Evolutionary conservation across 1,139 yeast species (phyloP).

Genomic region (Geotrichum klebahnii): DNA sequence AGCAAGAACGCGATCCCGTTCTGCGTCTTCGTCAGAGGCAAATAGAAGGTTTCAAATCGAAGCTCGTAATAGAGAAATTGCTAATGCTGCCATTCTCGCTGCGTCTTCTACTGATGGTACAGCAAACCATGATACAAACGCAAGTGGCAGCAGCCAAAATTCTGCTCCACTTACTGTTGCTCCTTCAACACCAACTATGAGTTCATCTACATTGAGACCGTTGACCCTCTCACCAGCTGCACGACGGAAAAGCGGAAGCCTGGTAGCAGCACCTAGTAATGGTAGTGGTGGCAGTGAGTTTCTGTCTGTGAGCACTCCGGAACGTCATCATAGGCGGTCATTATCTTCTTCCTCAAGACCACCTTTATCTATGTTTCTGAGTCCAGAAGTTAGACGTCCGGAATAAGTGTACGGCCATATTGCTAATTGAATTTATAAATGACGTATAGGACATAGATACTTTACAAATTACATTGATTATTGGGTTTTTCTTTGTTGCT

Average conservation of each 20-base stretch:
- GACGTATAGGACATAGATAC: background rate
- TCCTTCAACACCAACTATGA: background rate
- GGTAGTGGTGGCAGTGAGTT: background rate
- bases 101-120: background rate
- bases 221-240: conserved; percentile 11
- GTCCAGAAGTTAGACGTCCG: conserved; percentile 6
- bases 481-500: background rate
- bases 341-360: conserved; percentile 3
- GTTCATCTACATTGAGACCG: conserved; percentile 9
- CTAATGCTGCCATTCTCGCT: conserved; percentile 19
- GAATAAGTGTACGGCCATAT: background rate
- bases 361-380: conserved; percentile 10
- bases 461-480: background rate
- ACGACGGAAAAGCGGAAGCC: conserved; percentile 4
- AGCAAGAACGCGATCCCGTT: conserved; percentile 28
- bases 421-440: background rate
- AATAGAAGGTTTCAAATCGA: conserved; percentile 34
- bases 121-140: background rate
- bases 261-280: background rate
- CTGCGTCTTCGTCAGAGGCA: conserved; percentile 28
- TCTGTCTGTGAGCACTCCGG: background rate
- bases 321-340: conserved; percentile 2
- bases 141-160: background rate
- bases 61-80: conserved; percentile 34
- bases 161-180: too few species aligned